Percentiles rank a stretch among this genome's conserved stretches.
These are phyloP conservation scores for Aureobasidium sp. DNA, from an alignment of 2,329 filamentous ascomycete genomes.

Conservation along the genomic window DNA sequence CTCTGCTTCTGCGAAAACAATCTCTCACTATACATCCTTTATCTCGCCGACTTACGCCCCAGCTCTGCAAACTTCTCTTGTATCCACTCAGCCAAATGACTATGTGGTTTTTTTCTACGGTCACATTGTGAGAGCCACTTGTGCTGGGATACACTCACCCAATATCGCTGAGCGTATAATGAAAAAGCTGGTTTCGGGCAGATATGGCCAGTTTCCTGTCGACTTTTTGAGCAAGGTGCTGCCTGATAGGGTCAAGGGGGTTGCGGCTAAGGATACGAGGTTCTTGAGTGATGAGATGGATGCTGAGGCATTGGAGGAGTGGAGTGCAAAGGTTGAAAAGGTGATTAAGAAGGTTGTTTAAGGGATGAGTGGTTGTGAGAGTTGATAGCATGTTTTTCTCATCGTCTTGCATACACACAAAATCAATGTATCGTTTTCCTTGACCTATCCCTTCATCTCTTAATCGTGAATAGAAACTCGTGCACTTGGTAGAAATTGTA, in stretches of 20 bases:
- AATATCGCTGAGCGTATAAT: not conserved
- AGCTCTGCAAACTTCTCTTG: not conserved
- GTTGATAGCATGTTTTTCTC: not conserved
- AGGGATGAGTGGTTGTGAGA: not conserved
- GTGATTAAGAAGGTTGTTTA: not conserved
- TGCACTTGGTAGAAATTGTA: not conserved
- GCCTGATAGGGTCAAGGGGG: not conserved
- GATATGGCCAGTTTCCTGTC: not conserved
- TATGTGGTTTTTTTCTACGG: not conserved
- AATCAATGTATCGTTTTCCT: not conserved
- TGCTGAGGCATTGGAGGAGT: not conserved
- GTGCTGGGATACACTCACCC: not conserved
- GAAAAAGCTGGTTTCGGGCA: not conserved
- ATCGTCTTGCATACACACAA: not conserved
- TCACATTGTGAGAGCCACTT: not conserved
- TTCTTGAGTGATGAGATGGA: not conserved
- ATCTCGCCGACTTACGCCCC: not conserved
- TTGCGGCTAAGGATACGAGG: not conserved
- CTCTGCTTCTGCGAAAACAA: not conserved
- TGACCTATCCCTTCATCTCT: not conserved
- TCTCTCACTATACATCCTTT: not conserved
- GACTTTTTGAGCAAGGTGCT: not conserved
- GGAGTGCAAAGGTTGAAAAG: not conserved
- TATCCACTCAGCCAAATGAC: not conserved
- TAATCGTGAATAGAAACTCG: not conserved